Conservation (phyloP, 352 stramenopile species). For the Phytophthora rubi region DNA sequence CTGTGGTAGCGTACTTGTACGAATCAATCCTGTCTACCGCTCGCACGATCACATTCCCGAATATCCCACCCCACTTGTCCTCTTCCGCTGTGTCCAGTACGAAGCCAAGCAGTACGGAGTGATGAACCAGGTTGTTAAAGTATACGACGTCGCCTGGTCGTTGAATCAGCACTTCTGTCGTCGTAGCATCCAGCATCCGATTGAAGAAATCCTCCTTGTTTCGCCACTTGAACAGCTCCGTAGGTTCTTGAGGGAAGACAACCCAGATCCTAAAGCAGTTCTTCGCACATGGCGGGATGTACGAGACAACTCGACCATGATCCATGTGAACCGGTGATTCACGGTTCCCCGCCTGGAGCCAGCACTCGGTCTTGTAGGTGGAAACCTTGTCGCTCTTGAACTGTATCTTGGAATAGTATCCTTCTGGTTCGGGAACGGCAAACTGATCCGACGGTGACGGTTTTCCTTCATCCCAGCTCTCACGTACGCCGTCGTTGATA, state of each 20-base stretch:
- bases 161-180: background rate
- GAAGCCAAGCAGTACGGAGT: conserved; percentile 1
- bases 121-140: conserved; percentile 5
- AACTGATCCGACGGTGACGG: too few relatives aligned
- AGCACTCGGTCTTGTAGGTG: background rate
- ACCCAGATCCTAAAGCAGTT: conserved; percentile 20
- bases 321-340: conserved; percentile 12
- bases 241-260: conserved; percentile 1
- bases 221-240: background rate
- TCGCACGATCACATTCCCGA: conserved; percentile 9
- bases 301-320: conserved; percentile 6
- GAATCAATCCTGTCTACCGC: background rate
- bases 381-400: too few relatives aligned
- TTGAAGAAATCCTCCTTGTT: conserved; percentile 11
- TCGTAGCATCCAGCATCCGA: conserved; percentile 6
- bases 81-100: background rate
- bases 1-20: conserved; percentile 4
- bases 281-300: background rate
- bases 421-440: too few relatives aligned
- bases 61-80: background rate
- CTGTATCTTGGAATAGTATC: too few relatives aligned
- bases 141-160: background rate
- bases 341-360: conserved; percentile 4
- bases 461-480: too few relatives aligned
- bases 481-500: background rate